phyloP scores from a whole-genome alignment of 1,139 yeast species.

The Lodderomyces margitis region DNA sequence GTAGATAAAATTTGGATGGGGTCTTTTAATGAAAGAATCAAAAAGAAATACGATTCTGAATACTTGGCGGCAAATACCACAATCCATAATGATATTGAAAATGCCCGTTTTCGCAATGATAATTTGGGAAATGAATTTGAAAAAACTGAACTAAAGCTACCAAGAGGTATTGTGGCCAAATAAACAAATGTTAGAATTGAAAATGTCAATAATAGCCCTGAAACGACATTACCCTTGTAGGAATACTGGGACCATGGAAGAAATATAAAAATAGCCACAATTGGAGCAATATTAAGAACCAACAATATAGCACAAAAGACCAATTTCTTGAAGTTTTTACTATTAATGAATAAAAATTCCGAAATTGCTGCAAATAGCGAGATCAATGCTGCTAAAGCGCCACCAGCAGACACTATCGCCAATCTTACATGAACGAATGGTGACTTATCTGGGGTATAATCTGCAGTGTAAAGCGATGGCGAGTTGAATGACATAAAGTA shows the following conservation, averaged over 20 bases:
- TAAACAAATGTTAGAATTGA: conserved; percentile 62
- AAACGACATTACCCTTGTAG: conserved; percentile 45
- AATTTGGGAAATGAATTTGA: conserved; percentile 48
- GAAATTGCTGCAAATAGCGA: conserved; percentile 60
- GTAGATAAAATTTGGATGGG: conserved; percentile 68
- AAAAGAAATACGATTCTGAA: conserved; percentile 76
- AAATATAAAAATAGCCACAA: conserved; percentile 56
- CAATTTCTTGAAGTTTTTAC: conserved; percentile 62
- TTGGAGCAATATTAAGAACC: conserved; percentile 55
- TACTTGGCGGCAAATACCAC: conserved; percentile 70
- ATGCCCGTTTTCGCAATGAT: conserved; percentile 46
- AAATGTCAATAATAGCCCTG: conserved; percentile 57
- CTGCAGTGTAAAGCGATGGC: conserved; percentile 68
- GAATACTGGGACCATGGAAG: conserved; percentile 54
- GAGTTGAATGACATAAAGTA: conserved; percentile 76
- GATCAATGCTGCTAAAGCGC: conserved; percentile 63
- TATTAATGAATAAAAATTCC: conserved; percentile 67
- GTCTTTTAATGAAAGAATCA: conserved; percentile 75
- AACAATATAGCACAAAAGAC: conserved; percentile 46
- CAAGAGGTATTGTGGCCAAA: conserved; percentile 52
- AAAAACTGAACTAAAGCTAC: conserved; percentile 31
- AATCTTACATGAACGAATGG: conserved; percentile 14
- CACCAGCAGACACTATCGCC: conserved; percentile 58
- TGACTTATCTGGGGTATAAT: conserved; percentile 40
- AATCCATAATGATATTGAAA: conserved; percentile 67